A percentile compares a stretch with the other conserved stretches of the same genome.
phyloP scores from a whole-genome alignment of 2,329 filamentous ascomycete species.

The Venturia nashicola region DNA sequence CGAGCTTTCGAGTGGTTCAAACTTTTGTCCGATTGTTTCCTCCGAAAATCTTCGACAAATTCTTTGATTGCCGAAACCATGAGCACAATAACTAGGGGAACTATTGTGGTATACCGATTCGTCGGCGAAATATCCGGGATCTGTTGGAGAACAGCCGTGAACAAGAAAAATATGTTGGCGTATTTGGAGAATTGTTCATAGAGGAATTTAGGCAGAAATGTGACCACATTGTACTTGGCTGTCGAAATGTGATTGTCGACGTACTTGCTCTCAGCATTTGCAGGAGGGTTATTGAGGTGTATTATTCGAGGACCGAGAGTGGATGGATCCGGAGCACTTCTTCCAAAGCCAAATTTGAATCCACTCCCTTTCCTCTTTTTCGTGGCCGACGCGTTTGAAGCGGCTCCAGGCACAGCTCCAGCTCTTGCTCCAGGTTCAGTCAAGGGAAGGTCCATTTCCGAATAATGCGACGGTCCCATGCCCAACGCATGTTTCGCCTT shows the following conservation, averaged over 20 bases:
- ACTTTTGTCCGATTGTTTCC: constrained; percentile 73
- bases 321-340: constrained; percentile 75
- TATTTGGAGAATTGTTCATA: constrained; percentile 99
- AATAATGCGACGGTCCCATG: constrained; percentile 53
- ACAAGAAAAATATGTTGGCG: constrained; percentile 98
- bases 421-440: constrained; percentile 53
- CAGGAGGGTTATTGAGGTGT: constrained; percentile 89
- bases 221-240: constrained; percentile 88
- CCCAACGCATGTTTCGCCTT: constrained; percentile 83
- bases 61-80: constrained; percentile 95
- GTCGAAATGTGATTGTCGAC: constrained; percentile 96
- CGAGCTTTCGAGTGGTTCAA: constrained; percentile 80
- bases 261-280: constrained; percentile 81
- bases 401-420: constrained; percentile 28
- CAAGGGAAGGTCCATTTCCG: constrained; percentile 94
- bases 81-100: constrained; percentile 79
- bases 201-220: constrained; percentile 92
- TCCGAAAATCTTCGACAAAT: constrained; percentile 81
- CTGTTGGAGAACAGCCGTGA: constrained; percentile 88
- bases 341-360: constrained; percentile 88
- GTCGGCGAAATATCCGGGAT: constrained; percentile 92
- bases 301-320: constrained; percentile 87
- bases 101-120: constrained; percentile 92
- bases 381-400: constrained; percentile 22
- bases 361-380: constrained; percentile 45